These are phyloP conservation scores for Clonostachys chloroleuca DNA, from an alignment of 2,329 filamentous ascomycete species.

Conservation along the genomic window DNA sequence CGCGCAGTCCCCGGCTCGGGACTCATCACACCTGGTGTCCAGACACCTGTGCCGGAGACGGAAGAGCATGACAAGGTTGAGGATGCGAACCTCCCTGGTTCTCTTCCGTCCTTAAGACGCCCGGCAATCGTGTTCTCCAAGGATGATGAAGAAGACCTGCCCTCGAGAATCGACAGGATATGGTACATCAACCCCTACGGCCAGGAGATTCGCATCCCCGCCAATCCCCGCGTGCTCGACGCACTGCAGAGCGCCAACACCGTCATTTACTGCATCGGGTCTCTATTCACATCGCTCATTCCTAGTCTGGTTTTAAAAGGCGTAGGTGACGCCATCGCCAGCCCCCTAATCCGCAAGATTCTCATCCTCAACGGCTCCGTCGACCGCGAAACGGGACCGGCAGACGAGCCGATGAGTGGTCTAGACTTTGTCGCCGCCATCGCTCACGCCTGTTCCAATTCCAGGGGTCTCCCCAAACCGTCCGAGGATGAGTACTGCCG, in stretches of 20 bases:
- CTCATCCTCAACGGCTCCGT: slow-evolving; percentile 79
- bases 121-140: slow-evolving; percentile 84
- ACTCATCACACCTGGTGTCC: slow-evolving; percentile 6
- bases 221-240: slow-evolving; percentile 75
- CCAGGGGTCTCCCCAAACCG: slow-evolving; percentile 41
- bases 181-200: slow-evolving; percentile 99
- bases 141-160: slow-evolving; percentile 67
- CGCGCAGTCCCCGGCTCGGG: slow-evolving; percentile 22
- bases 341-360: slow-evolving; percentile 57
- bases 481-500: slow-evolving; percentile 44
- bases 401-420: slow-evolving; percentile 60
- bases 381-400: slow-evolving; percentile 83
- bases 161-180: slow-evolving; percentile 71
- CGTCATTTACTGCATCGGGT: slow-evolving; percentile 91
- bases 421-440: slow-evolving; percentile 81
- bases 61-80: slow-evolving; percentile 63
- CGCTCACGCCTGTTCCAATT: slow-evolving; percentile 67
- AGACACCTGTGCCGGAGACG: slow-evolving; percentile 30
- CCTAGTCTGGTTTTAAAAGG: slow-evolving; percentile 75
- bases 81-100: slow-evolving; percentile 78
- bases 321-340: slow-evolving; percentile 57
- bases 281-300: slow-evolving; percentile 83
- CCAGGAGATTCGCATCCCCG: slow-evolving; percentile 84
- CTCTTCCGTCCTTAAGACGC: slow-evolving; percentile 72
- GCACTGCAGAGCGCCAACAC: slow-evolving; percentile 61